phyloP scores from a whole-genome alignment of 345 rosid species.

The Citrus reticulata region DNA sequence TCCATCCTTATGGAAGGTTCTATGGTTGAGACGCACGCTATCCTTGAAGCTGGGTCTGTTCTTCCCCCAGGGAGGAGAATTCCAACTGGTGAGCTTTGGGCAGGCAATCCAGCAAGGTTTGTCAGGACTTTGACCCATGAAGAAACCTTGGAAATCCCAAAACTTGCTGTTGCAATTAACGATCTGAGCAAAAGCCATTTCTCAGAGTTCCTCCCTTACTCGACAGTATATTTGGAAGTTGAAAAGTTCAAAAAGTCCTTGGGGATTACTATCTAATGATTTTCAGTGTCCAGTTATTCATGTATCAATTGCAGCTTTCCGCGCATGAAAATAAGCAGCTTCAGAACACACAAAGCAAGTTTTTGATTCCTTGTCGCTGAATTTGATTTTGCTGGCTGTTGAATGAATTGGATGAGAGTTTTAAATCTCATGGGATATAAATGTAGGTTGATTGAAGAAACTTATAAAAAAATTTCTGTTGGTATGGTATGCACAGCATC shows the following conservation, averaged over 20 bases:
- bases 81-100: constrained; percentile 96
- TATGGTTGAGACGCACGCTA: constrained; percentile 81
- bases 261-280: constrained; percentile 56
- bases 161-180: constrained; percentile 90
- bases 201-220: constrained; percentile 92
- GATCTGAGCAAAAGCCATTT: constrained; percentile 72
- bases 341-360: constrained; percentile 35
- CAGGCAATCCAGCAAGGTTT: constrained; percentile 95
- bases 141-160: constrained; percentile 90
- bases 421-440: constrained; percentile 12
- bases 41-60: constrained; percentile 94
- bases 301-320: constrained; percentile 26
- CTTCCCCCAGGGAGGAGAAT: constrained; percentile 96
- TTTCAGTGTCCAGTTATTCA: constrained; percentile 1
- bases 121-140: constrained; percentile 81
- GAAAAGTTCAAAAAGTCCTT: constrained; percentile 80
- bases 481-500: not conserved
- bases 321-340: constrained; percentile 61
- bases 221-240: constrained; percentile 88
- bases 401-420: constrained; percentile 18
- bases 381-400: constrained; percentile 23
- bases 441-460: not conserved
- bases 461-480: not conserved
- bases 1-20: constrained; percentile 99
- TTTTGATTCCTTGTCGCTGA: constrained; percentile 21